Evolutionary conservation across 2,329 filamentous ascomycete species (phyloP).

Genomic region (Botrytis porri): DNA sequence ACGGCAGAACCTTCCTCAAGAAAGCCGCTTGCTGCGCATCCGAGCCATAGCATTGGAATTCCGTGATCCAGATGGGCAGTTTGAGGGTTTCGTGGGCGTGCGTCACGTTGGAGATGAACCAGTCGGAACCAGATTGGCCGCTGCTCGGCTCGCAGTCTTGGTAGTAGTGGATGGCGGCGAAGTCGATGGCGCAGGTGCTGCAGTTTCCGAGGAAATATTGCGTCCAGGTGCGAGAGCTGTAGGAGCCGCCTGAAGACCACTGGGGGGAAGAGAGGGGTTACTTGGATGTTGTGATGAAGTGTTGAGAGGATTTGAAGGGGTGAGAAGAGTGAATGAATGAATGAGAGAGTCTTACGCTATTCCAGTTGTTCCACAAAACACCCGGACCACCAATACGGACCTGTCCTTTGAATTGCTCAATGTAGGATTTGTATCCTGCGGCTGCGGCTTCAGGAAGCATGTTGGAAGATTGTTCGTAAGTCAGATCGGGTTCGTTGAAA

Average conservation of each 20-base stretch:
- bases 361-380: constrained; percentile 39
- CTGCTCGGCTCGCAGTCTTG: constrained; percentile 37
- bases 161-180: constrained; percentile 47
- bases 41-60: constrained; percentile 40
- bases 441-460: constrained; percentile 39
- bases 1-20: constrained; percentile 43
- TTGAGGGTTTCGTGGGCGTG: constrained; percentile 39
- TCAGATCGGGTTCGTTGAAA: constrained; percentile 69
- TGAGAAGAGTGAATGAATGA: neutral
- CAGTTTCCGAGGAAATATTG: constrained; percentile 43
- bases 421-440: constrained; percentile 40
- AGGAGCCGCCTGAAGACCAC: constrained; percentile 34
- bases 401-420: constrained; percentile 43
- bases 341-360: constrained; percentile 1
- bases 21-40: constrained; percentile 40
- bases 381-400: constrained; percentile 44
- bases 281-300: neutral
- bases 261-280: constrained; percentile 34
- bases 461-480: constrained; percentile 51
- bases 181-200: constrained; percentile 44
- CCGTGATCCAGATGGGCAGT: constrained; percentile 45
- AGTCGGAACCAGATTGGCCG: constrained; percentile 33
- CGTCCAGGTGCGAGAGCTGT: constrained; percentile 43
- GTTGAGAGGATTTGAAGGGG: no score
- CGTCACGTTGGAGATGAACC: constrained; percentile 44